A percentile compares a stretch with the other conserved stretches of the same genome.
These are phyloP conservation scores for Saccharomycopsis babjevae DNA, from an alignment of 805 yeast species.

Conservation along the genomic window DNA sequence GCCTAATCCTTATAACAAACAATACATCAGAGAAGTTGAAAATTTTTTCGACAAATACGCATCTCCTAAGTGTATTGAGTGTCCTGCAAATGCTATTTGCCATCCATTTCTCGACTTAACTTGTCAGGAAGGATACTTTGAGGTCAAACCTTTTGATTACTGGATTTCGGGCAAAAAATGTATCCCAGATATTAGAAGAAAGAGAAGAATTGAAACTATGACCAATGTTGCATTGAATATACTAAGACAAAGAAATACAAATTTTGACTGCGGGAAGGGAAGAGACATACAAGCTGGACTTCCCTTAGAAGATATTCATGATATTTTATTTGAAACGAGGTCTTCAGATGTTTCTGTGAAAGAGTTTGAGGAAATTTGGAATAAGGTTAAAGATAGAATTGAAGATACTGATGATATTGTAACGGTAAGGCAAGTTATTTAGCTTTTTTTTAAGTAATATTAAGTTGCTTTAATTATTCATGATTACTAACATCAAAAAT, in stretches of 20 bases:
- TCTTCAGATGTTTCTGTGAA: conserved; percentile 37
- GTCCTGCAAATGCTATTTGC: conserved; percentile 79
- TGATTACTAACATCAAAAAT: conserved; percentile 2
- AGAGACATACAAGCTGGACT: conserved; percentile 45
- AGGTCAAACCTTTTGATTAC: conserved; percentile 37
- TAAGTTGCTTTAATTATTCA: background rate
- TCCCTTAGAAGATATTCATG: conserved; percentile 38
- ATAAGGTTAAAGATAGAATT: conserved; percentile 47
- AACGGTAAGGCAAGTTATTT: conserved; percentile 65
- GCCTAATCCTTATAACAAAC: conserved; percentile 24
- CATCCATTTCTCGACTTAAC: conserved; percentile 45
- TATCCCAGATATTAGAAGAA: conserved; percentile 62
- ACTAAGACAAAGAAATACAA: conserved; percentile 60
- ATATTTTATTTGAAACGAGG: conserved; percentile 34
- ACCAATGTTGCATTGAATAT: conserved; percentile 55
- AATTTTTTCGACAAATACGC: conserved; percentile 32
- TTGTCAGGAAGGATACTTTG: conserved; percentile 60
- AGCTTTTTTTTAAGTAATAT: conserved; percentile 7
- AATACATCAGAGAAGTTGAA: conserved; percentile 32
- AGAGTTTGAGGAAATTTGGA: conserved; percentile 73
- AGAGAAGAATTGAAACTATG: conserved; percentile 56
- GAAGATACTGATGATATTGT: conserved; percentile 53
- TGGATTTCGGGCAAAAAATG: conserved; percentile 55
- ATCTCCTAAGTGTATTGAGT: conserved; percentile 58
- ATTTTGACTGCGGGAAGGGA: conserved; percentile 45